Evolutionary conservation across 805 yeast species (phyloP).

Genomic region (Myxozyma kluyveri): DNA sequence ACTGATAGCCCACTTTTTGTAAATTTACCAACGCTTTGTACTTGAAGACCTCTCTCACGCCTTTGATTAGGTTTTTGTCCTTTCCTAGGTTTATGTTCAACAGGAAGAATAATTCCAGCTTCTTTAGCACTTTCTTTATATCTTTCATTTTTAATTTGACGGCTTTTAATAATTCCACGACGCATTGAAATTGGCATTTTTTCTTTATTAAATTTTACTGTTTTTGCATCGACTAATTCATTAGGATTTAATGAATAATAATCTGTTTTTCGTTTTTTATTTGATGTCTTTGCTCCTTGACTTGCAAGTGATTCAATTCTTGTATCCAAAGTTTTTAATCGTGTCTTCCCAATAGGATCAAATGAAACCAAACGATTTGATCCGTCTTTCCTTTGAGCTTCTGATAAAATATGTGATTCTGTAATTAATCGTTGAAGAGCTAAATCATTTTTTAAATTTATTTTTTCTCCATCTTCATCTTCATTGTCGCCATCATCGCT

Average conservation of each 20-base stretch:
- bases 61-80: conserved; percentile 12
- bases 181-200: conserved; percentile 88
- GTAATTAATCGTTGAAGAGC: conserved; percentile 63
- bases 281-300: conserved; percentile 2
- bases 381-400: conserved; percentile 29
- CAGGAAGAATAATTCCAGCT: conserved; percentile 85
- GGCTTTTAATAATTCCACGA: conserved; percentile 71
- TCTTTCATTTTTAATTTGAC: conserved; percentile 50
- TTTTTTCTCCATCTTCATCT: conserved; percentile 40
- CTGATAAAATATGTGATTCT: conserved; percentile 62
- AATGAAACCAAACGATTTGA: conserved; percentile 34
- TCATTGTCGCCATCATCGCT: conserved; percentile 4
- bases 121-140: conserved; percentile 78
- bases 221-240: conserved; percentile 6
- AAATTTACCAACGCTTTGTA: conserved; percentile 69
- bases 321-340: conserved; percentile 40
- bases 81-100: conserved; percentile 38
- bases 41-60: conserved; percentile 76
- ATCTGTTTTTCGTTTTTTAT: conserved; percentile 29
- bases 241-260: conserved; percentile 25
- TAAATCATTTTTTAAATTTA: conserved; percentile 62
- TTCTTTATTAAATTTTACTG: conserved; percentile 40
- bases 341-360: conserved; percentile 41
- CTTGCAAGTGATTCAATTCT: conserved; percentile 35
- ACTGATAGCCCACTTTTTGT: conserved; percentile 78